A percentile compares a stretch with the other conserved stretches of the same genome.
phyloP scores from a whole-genome alignment of 257 asterid species.

The Echium plantagineum region DNA sequence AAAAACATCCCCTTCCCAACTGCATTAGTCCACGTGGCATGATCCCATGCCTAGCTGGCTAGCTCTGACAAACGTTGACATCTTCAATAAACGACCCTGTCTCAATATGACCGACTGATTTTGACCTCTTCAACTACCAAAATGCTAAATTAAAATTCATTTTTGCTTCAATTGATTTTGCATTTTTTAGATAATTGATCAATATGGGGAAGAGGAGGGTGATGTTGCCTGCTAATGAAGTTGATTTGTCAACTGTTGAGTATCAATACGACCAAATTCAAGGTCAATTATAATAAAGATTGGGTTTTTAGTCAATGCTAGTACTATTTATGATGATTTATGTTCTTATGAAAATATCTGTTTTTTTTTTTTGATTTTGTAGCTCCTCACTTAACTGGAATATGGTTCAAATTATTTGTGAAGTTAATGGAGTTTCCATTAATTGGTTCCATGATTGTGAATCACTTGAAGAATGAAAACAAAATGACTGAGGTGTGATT shows the following conservation, averaged over 20 bases:
- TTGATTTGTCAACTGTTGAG: slow-evolving; percentile 55
- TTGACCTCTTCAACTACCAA: too few species aligned
- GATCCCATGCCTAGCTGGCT: too few species aligned
- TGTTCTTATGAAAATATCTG: background rate
- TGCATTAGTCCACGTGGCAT: too few species aligned
- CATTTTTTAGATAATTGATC: background rate
- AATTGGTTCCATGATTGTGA: slow-evolving; percentile 47
- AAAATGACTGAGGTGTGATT: slow-evolving; percentile 46
- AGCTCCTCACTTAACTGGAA: slow-evolving; percentile 97
- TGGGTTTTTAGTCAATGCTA: background rate
- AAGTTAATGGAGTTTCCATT: slow-evolving; percentile 49
- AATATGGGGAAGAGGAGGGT: slow-evolving; percentile 70
- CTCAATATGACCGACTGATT: too few species aligned
- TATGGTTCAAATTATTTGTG: slow-evolving; percentile 46
- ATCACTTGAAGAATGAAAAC: slow-evolving; percentile 52
- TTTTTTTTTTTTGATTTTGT: background rate
- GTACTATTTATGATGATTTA: background rate
- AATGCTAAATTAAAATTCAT: too few species aligned
- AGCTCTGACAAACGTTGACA: too few species aligned
- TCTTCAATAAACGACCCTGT: too few species aligned
- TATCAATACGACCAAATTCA: slow-evolving; percentile 47
- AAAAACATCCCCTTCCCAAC: too few species aligned
- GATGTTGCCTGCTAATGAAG: slow-evolving; percentile 69
- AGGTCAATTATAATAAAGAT: slow-evolving; percentile 25
- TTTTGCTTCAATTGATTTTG: background rate